These are phyloP conservation scores for Clausena lansium DNA, from an alignment of 345 rosid species.

Conservation along the genomic window DNA sequence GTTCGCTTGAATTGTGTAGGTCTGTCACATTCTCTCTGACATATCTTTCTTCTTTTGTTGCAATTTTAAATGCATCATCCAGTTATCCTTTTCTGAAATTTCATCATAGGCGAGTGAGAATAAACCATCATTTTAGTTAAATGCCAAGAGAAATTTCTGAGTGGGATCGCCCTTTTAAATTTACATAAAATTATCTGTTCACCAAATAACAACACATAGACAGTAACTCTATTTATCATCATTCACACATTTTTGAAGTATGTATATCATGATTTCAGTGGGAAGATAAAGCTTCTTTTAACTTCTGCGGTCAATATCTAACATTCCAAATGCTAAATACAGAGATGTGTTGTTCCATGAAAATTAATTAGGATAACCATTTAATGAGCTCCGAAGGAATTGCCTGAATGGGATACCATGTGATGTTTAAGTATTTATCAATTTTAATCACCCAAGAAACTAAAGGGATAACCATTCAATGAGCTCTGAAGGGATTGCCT, in stretches of 20 bases:
- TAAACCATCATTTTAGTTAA: not conserved
- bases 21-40: slow-evolving; percentile 31
- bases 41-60: not conserved
- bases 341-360: not conserved
- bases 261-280: not conserved
- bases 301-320: not conserved
- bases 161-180: not conserved
- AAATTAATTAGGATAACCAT: not conserved
- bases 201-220: not conserved
- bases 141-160: not conserved
- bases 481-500: not conserved
- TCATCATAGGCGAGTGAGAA: not conserved
- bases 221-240: not conserved
- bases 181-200: not conserved
- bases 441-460: not conserved
- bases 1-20: slow-evolving; percentile 90
- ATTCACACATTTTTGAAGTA: not conserved
- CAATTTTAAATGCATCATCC: not conserved
- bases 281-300: not conserved
- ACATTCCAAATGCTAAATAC: not conserved
- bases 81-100: not conserved
- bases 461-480: not conserved
- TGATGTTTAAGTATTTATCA: not conserved
- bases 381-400: not conserved
- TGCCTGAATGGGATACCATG: too few species aligned